Evolutionary conservation across 1,284 basidiomycete species (phyloP), one percentile per base, ranked within the genome.

Genomic region (Mycena citricolor): DNA sequence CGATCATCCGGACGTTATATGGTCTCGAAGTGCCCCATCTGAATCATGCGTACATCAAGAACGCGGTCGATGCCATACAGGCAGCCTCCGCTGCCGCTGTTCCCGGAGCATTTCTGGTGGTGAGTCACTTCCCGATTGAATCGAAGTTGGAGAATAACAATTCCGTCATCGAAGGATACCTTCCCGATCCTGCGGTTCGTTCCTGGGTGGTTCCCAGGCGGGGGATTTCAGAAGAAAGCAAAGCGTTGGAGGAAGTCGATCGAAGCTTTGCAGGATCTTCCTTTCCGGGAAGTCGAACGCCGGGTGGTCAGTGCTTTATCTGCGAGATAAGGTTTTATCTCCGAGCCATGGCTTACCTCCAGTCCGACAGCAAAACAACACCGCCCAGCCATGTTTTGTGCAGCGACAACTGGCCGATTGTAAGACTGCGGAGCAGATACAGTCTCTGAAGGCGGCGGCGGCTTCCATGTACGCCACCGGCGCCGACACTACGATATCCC

Each of bases 131-230:
- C 31, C n/a, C n/a, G n/a, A n/a, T n/a, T n/a, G n/a, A n/a, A n/a
- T n/a, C n/a, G n/a, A n/a, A n/a, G n/a, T n/a, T n/a, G n/a, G n/a
- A n/a, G n/a, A n/a, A n/a, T n/a, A n/a, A n/a, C n/a, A n/a, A n/a
- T n/a, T n/a, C n/a, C n/a, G n/a, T n/a, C n/a, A n/a, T n/a, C n/a
- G n/a, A n/a, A 50, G 48, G 50, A 52, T 21, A 20, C 16, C 2
- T 16, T 52, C 13, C 50, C 50, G 5, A n/a, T 35, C 3, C 32
- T 57, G 28, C 51, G 49, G 42, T 44, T 49, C 31, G 23, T 66
- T 8, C 59, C 64, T 11, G 54, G 54, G 24, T 63, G 64, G 65
- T 53, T 53, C 35, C 61, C 61, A 4, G 65, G 65, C 3, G 54
- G 61, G 4, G 57, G 52, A 0, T 66, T 66, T 44, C 56, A 63